Conservation (phyloP, 176 grass and related monocot genomes). For the Bolboschoenus planiculmis region DNA sequence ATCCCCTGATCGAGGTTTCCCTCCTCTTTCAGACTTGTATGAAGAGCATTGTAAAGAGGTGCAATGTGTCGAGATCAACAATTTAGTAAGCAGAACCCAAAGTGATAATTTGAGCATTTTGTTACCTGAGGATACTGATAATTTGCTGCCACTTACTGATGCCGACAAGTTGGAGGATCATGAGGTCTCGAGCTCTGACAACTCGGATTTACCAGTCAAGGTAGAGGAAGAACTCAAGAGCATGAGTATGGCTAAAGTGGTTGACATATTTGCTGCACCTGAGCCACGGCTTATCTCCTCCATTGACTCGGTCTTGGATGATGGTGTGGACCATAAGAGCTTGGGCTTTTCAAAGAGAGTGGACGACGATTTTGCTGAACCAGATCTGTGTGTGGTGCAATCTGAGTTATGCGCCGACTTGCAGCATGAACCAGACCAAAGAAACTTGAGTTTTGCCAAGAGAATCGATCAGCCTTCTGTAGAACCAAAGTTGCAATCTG, state of each 20-base stretch:
- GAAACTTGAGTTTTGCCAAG: constrained; percentile 18
- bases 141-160: constrained; percentile 38
- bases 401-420: neutral
- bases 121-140: constrained; percentile 26
- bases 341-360: constrained; percentile 10
- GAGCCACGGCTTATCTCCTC: neutral
- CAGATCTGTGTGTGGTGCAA: neutral
- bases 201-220: neutral
- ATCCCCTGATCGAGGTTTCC: constrained; percentile 1
- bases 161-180: constrained; percentile 24
- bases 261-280: constrained; percentile 9
- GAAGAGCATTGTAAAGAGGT: constrained; percentile 88
- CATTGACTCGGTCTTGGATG: neutral
- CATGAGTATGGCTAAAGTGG: constrained; percentile 1
- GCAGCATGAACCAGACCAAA: neutral
- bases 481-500: neutral
- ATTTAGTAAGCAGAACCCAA: constrained; percentile 22
- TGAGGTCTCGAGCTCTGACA: constrained; percentile 1
- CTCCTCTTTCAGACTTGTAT: constrained; percentile 15
- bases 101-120: constrained; percentile 35
- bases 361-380: neutral
- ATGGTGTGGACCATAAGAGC: neutral
- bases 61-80: constrained; percentile 47
- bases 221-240: neutral
- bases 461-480: neutral